A percentile compares a stretch with the other conserved stretches of the same genome.
phyloP scores from a whole-genome alignment of 345 rosid species.

The Balakata baccata region DNA sequence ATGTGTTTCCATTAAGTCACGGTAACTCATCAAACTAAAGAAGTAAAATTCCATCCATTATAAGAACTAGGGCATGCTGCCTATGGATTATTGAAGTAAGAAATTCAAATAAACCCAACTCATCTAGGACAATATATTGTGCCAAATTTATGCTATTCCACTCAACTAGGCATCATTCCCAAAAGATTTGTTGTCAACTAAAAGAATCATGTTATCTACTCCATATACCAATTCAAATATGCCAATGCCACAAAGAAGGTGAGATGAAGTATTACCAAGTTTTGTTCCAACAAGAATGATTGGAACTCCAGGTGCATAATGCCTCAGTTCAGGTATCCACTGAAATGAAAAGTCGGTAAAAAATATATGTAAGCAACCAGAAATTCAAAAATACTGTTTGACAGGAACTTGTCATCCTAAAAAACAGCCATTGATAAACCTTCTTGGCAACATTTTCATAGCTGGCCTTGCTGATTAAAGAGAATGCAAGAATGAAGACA shows the following conservation, averaged over 20 bases:
- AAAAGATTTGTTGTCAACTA: background rate
- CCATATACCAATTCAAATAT: background rate
- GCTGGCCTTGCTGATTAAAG: conserved; percentile 98
- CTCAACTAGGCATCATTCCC: background rate
- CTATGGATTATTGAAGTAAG: background rate
- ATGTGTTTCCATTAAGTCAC: background rate
- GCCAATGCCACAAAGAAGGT: background rate
- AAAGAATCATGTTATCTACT: background rate
- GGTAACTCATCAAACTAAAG: background rate
- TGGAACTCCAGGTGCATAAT: conserved; percentile 94
- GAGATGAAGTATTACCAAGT: conserved; percentile 50
- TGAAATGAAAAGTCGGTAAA: conserved; percentile 29
- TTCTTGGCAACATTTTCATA: conserved; percentile 94
- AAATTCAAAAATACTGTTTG: too few species aligned
- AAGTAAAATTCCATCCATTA: background rate
- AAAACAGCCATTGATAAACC: conserved; percentile 33
- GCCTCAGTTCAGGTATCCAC: conserved; percentile 99
- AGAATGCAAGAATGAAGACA: conserved; percentile 90
- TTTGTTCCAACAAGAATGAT: conserved; percentile 88
- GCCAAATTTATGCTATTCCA: background rate
- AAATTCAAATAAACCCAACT: background rate
- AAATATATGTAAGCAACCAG: conserved; percentile 15
- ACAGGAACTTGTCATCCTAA: background rate
- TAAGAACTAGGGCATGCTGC: background rate
- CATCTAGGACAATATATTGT: background rate